Conservation (phyloP, 2,329 filamentous ascomycete species). For the Drechslerella stenobrocha region DNA sequence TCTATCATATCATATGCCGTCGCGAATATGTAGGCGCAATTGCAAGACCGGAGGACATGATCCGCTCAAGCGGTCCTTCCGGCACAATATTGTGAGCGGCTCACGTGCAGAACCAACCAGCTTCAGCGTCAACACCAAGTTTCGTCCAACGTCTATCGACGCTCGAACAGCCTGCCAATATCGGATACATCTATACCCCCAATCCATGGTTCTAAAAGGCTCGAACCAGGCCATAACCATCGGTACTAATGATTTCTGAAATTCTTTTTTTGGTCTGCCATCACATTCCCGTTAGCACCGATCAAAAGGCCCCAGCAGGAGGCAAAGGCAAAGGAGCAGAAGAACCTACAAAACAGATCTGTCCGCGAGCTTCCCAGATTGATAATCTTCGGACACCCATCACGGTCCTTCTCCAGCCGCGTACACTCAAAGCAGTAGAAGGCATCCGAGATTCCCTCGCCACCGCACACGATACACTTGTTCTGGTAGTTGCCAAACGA, state of each 20-base stretch:
- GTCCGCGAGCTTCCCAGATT: constrained; percentile 94
- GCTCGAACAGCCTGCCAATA: no score
- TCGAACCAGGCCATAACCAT: neutral
- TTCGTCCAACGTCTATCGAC: no score
- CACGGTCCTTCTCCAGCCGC: constrained; percentile 90
- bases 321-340: constrained; percentile 50
- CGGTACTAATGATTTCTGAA: constrained; percentile 63
- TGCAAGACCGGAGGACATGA: no score
- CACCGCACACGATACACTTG: constrained; percentile 98
- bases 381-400: constrained; percentile 99
- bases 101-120: no score
- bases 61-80: no score
- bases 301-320: constrained; percentile 8
- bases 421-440: constrained; percentile 99
- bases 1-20: no score
- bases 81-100: no score
- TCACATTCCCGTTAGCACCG: constrained; percentile 8
- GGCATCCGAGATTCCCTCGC: constrained; percentile 95
- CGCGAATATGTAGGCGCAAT: no score
- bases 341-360: constrained; percentile 68
- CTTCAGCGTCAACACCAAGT: no score
- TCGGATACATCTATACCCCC: no score
- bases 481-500: constrained; percentile 99
- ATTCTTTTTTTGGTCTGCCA: constrained; percentile 68
- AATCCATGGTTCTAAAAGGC: neutral